phyloP scores from a whole-genome alignment of 495 filamentous ascomycete genomes.

The Lophiotrema nucula region DNA sequence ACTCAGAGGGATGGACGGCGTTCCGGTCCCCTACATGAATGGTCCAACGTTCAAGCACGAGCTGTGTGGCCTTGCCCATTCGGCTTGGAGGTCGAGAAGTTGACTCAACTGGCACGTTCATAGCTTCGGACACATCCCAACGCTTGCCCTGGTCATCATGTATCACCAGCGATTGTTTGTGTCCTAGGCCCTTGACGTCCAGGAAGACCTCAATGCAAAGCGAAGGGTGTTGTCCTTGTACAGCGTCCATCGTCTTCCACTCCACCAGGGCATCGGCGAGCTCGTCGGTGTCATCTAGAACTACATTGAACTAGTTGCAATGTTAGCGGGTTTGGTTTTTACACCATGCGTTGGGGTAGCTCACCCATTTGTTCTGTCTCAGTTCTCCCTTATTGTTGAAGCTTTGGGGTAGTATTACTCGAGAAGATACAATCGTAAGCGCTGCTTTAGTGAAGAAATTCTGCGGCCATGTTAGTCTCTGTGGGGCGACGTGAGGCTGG shows the following conservation, averaged over 20 bases:
- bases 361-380: slow-evolving; percentile 90
- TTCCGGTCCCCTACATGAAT: slow-evolving; percentile 68
- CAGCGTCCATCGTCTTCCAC: slow-evolving; percentile 76
- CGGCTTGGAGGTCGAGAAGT: slow-evolving; percentile 50
- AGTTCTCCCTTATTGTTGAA: slow-evolving; percentile 59
- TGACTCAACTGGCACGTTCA: slow-evolving; percentile 59
- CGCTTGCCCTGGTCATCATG: slow-evolving; percentile 84
- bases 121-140: slow-evolving; percentile 85
- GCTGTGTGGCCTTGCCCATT: slow-evolving; percentile 55
- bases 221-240: slow-evolving; percentile 75
- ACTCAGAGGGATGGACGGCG: slow-evolving; percentile 58
- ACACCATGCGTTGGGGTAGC: slow-evolving; percentile 35
- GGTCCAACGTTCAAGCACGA: slow-evolving; percentile 88
- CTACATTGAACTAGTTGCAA: slow-evolving; percentile 71
- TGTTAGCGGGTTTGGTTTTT: slow-evolving; percentile 16
- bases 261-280: slow-evolving; percentile 74
- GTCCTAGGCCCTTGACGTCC: slow-evolving; percentile 74
- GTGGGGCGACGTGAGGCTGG: neutral
- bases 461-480: slow-evolving; percentile 48
- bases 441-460: slow-evolving; percentile 90
- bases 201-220: slow-evolving; percentile 88
- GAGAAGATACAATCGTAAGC: slow-evolving; percentile 76
- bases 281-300: slow-evolving; percentile 86
- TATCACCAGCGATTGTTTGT: slow-evolving; percentile 81
- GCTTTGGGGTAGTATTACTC: slow-evolving; percentile 66